Evolutionary conservation across 495 filamentous ascomycete species (phyloP), one percentile per base, ranked within the genome.

Genomic region (Podospora pseudoanserina): DNA sequence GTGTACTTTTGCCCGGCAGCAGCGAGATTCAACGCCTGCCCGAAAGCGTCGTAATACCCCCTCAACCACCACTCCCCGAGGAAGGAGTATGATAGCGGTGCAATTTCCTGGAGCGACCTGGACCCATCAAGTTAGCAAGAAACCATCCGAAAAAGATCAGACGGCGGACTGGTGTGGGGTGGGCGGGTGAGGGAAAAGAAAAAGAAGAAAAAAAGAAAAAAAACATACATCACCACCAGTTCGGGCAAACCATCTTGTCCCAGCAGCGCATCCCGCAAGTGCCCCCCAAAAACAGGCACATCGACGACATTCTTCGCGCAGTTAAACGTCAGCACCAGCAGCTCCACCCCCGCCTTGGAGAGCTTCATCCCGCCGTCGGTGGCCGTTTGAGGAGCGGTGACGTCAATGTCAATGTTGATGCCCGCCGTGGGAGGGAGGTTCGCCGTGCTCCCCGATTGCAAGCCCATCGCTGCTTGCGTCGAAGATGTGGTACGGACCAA

Each of bases 241-340:
- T 92, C 89, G 0, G 92, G 92, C 60, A 86, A 73, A 23, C 79
- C 78, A 73, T 83, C 81, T 64, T 80, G 73, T 65, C 85, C 80
- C 58, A 97, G 85, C 34, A 86, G 89, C 70, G 88, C 81, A 80
- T 93, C 89, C 39, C 39, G 9, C 68, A 98, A 81, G 73, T 92
- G 87, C 4, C 85, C 70, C 18, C 91, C 87, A 73, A 95, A 93
- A 65, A 83, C 78, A 20, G 86, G 79, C 28, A 85, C 78, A 68
- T 90, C 81, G 73, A 93, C 87, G 23, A 86, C 77, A 61, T 83
- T 84, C 60, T 89, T 86, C 18, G 86, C 95, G 73, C 93, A 97
- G 76, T 99, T 99, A 79, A 94, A 96, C 34, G 95, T 97, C 44
- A 96, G 79, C 55, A 96, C 83, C 74, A 95, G 92, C 62, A 93